Evolutionary conservation across 1,284 basidiomycete species (phyloP).

Genomic region (Hemileia vastatrix): DNA sequence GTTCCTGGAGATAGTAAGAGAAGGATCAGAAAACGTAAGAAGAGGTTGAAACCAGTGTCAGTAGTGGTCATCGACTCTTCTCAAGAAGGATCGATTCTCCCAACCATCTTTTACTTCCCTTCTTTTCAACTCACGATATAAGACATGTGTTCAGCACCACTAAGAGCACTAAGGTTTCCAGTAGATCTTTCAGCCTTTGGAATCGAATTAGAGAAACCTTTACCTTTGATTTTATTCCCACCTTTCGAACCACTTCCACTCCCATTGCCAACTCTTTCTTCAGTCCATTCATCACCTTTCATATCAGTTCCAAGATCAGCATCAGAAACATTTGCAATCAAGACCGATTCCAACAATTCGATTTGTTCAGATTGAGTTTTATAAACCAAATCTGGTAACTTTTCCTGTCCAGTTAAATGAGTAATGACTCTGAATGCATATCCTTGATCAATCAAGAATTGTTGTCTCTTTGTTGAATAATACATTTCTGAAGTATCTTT

Average conservation of each 20-base stretch:
- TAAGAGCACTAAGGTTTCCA: constrained; percentile 41
- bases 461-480: constrained; percentile 97
- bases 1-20: constrained; percentile 27
- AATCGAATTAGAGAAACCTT: constrained; percentile 1
- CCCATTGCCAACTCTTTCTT: constrained; percentile 3
- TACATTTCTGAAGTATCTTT: constrained; percentile 68
- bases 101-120: constrained; percentile 9
- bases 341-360: constrained; percentile 80
- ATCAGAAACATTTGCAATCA: constrained; percentile 81
- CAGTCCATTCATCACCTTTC: constrained; percentile 47
- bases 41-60: not conserved
- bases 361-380: constrained; percentile 85
- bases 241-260: constrained; percentile 3
- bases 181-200: constrained; percentile 37
- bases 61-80: not conserved
- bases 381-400: constrained; percentile 82
- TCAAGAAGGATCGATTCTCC: not conserved
- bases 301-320: constrained; percentile 80
- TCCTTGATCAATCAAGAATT: constrained; percentile 94
- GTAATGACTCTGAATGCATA: constrained; percentile 99
- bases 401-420: constrained; percentile 81
- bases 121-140: constrained; percentile 32
- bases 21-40: not conserved
- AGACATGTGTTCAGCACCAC: constrained; percentile 45
- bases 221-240: constrained; percentile 16